These are phyloP conservation scores for Peronospora tabacina DNA, from an alignment of 352 stramenopile genomes.

Conservation along the genomic window DNA sequence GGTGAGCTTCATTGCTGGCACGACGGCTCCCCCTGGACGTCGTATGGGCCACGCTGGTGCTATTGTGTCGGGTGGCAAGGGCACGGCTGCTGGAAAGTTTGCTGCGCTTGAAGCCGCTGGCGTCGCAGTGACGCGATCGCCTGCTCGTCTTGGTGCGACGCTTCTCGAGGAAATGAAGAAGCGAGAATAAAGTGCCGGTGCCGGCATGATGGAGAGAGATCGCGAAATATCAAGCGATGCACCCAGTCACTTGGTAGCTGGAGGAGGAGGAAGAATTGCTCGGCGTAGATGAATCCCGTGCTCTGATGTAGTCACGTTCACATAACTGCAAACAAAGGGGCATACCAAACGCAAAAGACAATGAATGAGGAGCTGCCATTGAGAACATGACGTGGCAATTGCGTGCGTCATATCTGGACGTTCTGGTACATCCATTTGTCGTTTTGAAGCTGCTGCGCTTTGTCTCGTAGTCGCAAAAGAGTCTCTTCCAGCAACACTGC, in stretches of 20 bases:
- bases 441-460: slow-evolving; percentile 48
- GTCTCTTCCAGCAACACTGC: slow-evolving; percentile 51
- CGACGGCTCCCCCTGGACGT: slow-evolving; percentile 95
- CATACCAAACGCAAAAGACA: slow-evolving; percentile 9
- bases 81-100: slow-evolving; percentile 97
- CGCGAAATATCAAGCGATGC: slow-evolving; percentile 1
- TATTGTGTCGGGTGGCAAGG: slow-evolving; percentile 98
- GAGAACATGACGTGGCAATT: background rate
- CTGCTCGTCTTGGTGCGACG: slow-evolving; percentile 92
- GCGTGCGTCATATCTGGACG: slow-evolving; percentile 32
- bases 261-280: slow-evolving; percentile 8
- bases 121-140: slow-evolving; percentile 94
- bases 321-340: slow-evolving; percentile 22
- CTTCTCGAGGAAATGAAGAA: slow-evolving; percentile 95
- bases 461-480: slow-evolving; percentile 40
- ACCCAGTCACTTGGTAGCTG: slow-evolving; percentile 30
- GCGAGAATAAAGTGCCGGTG: slow-evolving; percentile 31
- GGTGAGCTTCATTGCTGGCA: slow-evolving; percentile 99
- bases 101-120: slow-evolving; percentile 91
- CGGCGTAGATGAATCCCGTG: slow-evolving; percentile 1
- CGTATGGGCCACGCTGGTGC: slow-evolving; percentile 99
- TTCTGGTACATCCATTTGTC: slow-evolving; percentile 78
- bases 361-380: background rate
- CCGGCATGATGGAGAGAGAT: slow-evolving; percentile 8
- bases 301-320: slow-evolving; percentile 27